Evolutionary conservation across 2,329 filamentous ascomycete genomes (phyloP).

Genomic region (Colletotrichum aenigma): DNA sequence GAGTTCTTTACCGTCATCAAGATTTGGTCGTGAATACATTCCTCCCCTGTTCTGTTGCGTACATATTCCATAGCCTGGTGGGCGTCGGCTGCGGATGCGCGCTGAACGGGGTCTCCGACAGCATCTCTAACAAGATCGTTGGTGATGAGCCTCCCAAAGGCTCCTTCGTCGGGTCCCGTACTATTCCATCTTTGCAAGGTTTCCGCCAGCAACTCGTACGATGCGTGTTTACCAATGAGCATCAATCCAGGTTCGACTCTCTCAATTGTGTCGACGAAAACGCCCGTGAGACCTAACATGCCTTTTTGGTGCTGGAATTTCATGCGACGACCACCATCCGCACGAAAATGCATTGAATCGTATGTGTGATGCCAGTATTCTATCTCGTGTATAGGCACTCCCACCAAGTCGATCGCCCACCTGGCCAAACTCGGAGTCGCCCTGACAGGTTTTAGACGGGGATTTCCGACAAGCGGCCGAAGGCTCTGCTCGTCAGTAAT

Average conservation of each 20-base stretch:
- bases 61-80: neutral
- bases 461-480: neutral
- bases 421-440: neutral
- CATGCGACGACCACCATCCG: neutral
- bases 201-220: neutral
- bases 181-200: neutral
- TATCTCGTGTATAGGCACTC: neutral
- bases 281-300: neutral
- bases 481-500: neutral
- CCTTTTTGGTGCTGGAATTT: neutral
- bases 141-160: neutral
- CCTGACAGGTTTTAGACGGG: neutral
- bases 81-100: neutral
- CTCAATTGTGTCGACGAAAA: neutral
- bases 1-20: neutral
- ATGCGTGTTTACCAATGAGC: neutral
- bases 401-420: neutral
- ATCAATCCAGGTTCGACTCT: neutral
- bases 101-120: neutral
- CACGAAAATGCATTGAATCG: neutral
- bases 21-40: neutral
- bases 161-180: neutral
- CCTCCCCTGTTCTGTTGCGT: neutral
- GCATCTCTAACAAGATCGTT: neutral
- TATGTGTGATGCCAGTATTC: neutral